A percentile compares a stretch with the other conserved stretches of the same genome.
Evolutionary conservation across 73 alveolate genomes (phyloP).

Genomic region (Breviolum minutum): DNA sequence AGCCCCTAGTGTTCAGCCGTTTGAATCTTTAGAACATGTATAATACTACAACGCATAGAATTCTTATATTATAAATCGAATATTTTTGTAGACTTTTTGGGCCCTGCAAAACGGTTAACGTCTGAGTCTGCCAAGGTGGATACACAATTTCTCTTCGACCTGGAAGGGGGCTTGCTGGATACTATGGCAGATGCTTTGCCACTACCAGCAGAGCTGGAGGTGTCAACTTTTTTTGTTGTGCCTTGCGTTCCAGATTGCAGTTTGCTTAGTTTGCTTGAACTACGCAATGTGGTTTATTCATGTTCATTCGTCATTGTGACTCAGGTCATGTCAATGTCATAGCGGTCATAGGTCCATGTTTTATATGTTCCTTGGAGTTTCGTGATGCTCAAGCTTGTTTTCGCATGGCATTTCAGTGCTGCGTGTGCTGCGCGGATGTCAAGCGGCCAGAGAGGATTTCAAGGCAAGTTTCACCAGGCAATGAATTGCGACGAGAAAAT

Average conservation of each 20-base stretch:
- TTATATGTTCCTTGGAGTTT: neutral
- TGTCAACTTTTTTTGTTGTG: neutral
- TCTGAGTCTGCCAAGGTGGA: constrained; percentile 10
- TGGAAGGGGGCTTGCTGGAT: constrained; percentile 80
- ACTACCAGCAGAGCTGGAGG: constrained; percentile 58
- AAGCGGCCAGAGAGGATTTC: constrained; percentile 53
- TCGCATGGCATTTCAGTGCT: constrained; percentile 25
- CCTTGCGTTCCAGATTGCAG: no score
- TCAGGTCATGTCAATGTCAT: neutral
- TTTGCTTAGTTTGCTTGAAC: neutral
- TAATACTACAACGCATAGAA: no score
- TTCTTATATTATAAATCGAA: no score
- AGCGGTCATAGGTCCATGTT: no score
- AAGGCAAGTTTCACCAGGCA: constrained; percentile 5
- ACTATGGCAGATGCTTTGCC: constrained; percentile 76
- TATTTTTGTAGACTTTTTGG: neutral
- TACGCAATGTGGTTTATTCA: neutral
- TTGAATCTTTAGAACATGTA: no score
- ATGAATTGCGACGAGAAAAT: neutral
- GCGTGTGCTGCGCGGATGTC: constrained; percentile 13
- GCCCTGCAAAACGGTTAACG: no score
- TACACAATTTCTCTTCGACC: constrained; percentile 52
- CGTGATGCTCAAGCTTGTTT: neutral
- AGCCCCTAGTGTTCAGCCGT: no score
- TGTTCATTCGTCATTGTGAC: neutral